A percentile compares a stretch with the other conserved stretches of the same genome.
Evolutionary conservation across 306 rosid genomes (phyloP).

Genomic region (Adenanthera pavonina): DNA sequence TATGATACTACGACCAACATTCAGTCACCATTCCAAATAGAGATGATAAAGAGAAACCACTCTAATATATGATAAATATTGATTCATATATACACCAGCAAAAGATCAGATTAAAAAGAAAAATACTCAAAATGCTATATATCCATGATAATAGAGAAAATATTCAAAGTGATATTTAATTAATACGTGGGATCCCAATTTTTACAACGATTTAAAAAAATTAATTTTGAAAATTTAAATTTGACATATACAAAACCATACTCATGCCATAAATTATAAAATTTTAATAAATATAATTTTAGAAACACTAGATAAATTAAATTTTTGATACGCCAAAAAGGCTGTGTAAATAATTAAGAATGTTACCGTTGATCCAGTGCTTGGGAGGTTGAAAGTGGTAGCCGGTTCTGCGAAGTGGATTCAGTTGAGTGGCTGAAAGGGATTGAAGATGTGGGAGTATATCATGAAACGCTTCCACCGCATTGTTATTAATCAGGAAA

Average conservation of each 20-base stretch:
- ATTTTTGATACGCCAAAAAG: neutral
- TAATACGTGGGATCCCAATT: neutral
- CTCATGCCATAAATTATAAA: neutral
- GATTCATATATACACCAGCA: neutral
- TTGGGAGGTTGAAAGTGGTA: constrained; percentile 83
- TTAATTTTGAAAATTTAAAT: no score
- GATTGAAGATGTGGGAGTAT: constrained; percentile 60
- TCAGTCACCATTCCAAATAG: neutral
- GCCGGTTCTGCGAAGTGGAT: constrained; percentile 55
- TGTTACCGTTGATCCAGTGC: constrained; percentile 88
- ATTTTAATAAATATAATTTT: no score
- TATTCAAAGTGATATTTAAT: no score
- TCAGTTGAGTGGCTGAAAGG: constrained; percentile 27
- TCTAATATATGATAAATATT: neutral
- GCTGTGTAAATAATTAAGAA: neutral
- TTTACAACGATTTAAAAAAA: no score
- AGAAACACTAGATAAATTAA: neutral
- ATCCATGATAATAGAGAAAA: neutral
- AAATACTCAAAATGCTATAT: neutral
- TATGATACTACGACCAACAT: neutral
- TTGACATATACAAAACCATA: neutral
- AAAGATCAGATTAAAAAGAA: neutral
- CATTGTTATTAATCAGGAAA: constrained; percentile 41
- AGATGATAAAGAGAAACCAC: neutral
- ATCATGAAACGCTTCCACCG: constrained; percentile 62